These are phyloP conservation scores for Aulographum hederae DNA, from an alignment of 2,329 filamentous ascomycete species.

Conservation along the genomic window DNA sequence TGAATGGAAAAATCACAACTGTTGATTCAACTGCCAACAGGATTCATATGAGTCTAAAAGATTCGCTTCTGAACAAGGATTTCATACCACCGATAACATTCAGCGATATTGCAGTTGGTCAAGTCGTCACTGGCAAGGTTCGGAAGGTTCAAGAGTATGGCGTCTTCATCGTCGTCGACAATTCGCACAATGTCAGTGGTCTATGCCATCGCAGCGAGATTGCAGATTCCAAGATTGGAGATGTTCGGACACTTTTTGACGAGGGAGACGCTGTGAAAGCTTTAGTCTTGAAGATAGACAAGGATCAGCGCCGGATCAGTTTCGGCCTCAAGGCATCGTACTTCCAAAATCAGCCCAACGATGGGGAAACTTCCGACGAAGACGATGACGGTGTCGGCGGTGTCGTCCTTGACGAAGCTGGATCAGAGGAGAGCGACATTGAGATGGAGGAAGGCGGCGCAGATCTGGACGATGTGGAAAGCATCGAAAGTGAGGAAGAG, in stretches of 20 bases:
- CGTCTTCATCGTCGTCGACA: constrained; percentile 80
- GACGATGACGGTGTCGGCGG: constrained; percentile 23
- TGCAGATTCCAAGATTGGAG: constrained; percentile 63
- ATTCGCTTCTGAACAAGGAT: constrained; percentile 50
- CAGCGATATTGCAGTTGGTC: constrained; percentile 59
- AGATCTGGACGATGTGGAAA: constrained; percentile 26
- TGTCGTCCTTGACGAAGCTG: constrained; percentile 29
- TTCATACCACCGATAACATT: constrained; percentile 59
- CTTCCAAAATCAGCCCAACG: constrained; percentile 49
- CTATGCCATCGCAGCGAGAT: constrained; percentile 86
- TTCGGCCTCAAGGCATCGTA: constrained; percentile 89
- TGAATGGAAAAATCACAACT: constrained; percentile 66
- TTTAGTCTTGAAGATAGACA: constrained; percentile 62
- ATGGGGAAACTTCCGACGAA: constrained; percentile 28
- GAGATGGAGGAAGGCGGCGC: constrained; percentile 23
- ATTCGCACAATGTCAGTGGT: constrained; percentile 75
- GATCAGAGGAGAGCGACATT: constrained; percentile 16
- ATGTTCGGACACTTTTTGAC: constrained; percentile 77
- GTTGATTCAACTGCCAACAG: constrained; percentile 52
- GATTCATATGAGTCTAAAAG: constrained; percentile 73
- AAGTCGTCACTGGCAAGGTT: constrained; percentile 75
- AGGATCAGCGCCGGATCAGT: constrained; percentile 58
- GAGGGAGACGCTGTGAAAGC: constrained; percentile 91
- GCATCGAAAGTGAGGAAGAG: constrained; percentile 14
- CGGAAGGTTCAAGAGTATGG: constrained; percentile 91